These are phyloP conservation scores for Colletotrichum musae DNA, from an alignment of 2,329 filamentous ascomycete species.

Conservation along the genomic window DNA sequence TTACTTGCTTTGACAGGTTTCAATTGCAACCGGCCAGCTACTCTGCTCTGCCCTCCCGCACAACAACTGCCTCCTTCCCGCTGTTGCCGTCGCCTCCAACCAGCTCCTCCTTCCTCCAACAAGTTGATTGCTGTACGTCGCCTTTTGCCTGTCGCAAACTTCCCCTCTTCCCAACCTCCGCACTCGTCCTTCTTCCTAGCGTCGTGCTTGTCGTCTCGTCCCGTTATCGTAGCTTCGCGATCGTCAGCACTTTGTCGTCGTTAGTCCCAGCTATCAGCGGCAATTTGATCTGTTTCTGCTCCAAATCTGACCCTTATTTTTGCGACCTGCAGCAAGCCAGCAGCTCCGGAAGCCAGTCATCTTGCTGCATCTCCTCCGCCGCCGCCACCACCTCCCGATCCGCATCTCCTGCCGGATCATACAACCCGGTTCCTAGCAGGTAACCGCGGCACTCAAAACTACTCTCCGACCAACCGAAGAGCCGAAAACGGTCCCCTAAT, in stretches of 20 bases:
- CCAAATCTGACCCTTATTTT: neutral
- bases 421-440: constrained; percentile 28
- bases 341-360: constrained; percentile 32
- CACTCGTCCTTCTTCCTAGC: constrained; percentile 15
- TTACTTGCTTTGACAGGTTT: constrained; percentile 21
- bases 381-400: constrained; percentile 31
- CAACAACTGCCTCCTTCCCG: neutral
- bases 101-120: constrained; percentile 7
- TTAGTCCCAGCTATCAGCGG: constrained; percentile 22
- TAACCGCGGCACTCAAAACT: constrained; percentile 26
- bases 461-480: constrained; percentile 33
- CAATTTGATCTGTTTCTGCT: neutral
- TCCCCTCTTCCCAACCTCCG: constrained; percentile 21
- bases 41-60: constrained; percentile 5
- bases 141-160: constrained; percentile 19
- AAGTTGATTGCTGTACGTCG: neutral
- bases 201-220: constrained; percentile 16
- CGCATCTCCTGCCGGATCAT: constrained; percentile 18
- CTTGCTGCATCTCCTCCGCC: constrained; percentile 27
- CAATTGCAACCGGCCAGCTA: constrained; percentile 37
- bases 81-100: too few relatives aligned
- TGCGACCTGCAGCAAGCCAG: constrained; percentile 28
- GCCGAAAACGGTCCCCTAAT: constrained; percentile 16
- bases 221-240: constrained; percentile 28
- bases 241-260: constrained; percentile 30